Base-by-base conservation (phyloP, 345 rosid genomes). In the Psidium friedrichsthalianum region DNA sequence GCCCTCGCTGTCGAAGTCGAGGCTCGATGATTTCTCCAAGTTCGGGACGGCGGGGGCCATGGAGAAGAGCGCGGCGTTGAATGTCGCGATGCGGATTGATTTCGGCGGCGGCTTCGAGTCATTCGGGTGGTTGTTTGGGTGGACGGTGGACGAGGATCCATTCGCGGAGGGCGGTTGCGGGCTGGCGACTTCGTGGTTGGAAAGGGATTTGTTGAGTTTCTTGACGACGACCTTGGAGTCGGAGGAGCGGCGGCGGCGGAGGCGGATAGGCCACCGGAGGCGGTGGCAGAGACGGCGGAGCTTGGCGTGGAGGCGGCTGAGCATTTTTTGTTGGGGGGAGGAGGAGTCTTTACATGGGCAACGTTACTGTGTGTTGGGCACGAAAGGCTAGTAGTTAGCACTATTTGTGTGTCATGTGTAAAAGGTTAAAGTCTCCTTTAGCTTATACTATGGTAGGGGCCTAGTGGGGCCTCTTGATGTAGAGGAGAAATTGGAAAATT, bases 31-130 rank as follows among this genome's bases (percentile, higher is more conserved):
- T 12, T 83, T 90, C 58, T 85, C 91, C n/a, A 83, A 8, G 82
- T 88, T 89, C 16, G 96, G 96, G 64, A 95, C 93, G 42, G 92
- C 98, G 9, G 98, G 98, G 8, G 99, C 99, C 99, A 97, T 95
- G 8, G 96, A 95, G 88, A 97, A 97, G 93, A 95, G 87, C 27
- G 96, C 94, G 61, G 98, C 99, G 87, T 95, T 97, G 85, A 97
- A 97, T 76, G 94, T 95, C 18, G 98, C 99, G 16, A 95, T n/a
- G 69, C 93, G 92, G 58, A 97, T 91, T 24, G 91, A 83, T 86
- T 87, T 91, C 82, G 85, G 91, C 2, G 94, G 84, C 83, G 85
- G 92, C 40, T 59, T 86, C 36, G 84, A 78, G 42, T 83, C 91
- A 82, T 29, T 89, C 29, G 83, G 82, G 52, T 16, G 52, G 27